Base-by-base conservation (phyloP, 2,329 filamentous ascomycete species). In the Elsinoe australis region DNA sequence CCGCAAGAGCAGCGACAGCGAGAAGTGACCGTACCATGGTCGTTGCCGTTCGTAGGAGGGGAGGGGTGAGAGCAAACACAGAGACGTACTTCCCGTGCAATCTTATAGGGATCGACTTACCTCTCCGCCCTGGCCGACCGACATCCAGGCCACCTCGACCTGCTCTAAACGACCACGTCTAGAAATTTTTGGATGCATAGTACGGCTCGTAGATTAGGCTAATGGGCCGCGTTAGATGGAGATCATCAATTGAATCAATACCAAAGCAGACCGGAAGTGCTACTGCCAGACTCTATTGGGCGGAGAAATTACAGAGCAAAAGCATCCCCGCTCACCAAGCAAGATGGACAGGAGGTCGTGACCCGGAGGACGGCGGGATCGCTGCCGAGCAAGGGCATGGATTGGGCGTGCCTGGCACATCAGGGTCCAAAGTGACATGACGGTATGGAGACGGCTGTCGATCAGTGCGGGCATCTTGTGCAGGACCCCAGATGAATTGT, bases 401-500 rank as follows among this genome's bases (percentile, higher is more conserved):
- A 19, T 18, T 14, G 22, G n/a, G 24, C 15, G 39, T 44, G 31
- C 39, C 39, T 44, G 39, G 39, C 39, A 31, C 39, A 31, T 44
- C 39, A 44, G 39, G 39, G 39, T 44, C 39, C 39, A 14, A 31
- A 14, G 19, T 44, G 39, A 26, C 26, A 44, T 44, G 12, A 10
- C 24, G 39, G 22, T 26, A 44, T 7, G 26, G 19, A 24, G 39
- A 12, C 39, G 39, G 39, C 26, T 32, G 39, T 18, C 24, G 39
- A 44, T 44, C 39, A 44, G 14, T 32, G 39, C 39, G 39, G 39
- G 39, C 39, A 32, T 44, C 39, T 18, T 29, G 26, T 32, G 39
- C 26, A 44, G 39, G 28, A 44, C 39, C 39, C 39, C 39, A 44
- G 39, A 44, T 26, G 28, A 24, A 44, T 44, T 44, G 39, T 44